phyloP scores from a whole-genome alignment of 306 rosid genomes.

The Lathyrus oleraceus region DNA sequence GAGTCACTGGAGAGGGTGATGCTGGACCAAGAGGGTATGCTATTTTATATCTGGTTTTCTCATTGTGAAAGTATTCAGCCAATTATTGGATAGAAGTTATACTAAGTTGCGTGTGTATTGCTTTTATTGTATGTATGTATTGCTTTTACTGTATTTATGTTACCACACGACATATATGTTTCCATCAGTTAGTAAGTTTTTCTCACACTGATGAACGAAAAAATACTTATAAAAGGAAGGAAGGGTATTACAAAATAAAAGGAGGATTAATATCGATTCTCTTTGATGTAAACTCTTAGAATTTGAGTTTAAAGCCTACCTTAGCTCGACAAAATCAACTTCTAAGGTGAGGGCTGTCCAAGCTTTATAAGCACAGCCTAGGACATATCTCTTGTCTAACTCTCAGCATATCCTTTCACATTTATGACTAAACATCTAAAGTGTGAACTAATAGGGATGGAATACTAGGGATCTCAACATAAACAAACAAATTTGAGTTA shows the following conservation, averaged over 20 bases:
- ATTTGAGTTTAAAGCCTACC: background rate
- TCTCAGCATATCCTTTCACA: background rate
- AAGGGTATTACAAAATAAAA: constrained; percentile 20
- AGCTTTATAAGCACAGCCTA: background rate
- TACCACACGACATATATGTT: constrained; percentile 28
- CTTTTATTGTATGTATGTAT: constrained; percentile 16
- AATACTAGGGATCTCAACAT: background rate
- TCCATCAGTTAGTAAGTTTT: constrained; percentile 8
- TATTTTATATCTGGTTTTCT: constrained; percentile 24
- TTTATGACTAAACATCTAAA: background rate
- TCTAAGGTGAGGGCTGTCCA: background rate
- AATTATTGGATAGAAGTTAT: constrained; percentile 25
- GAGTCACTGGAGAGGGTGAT: constrained; percentile 96
- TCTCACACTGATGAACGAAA: background rate
- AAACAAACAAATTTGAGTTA: constrained; percentile 26
- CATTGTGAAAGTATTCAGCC: constrained; percentile 19
- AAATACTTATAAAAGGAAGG: constrained; percentile 13
- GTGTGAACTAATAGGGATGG: background rate
- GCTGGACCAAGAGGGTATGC: constrained; percentile 93
- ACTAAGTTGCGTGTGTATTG: background rate
- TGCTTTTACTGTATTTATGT: constrained; percentile 8
- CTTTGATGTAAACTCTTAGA: constrained; percentile 8
- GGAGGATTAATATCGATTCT: constrained; percentile 24
- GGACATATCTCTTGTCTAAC: background rate
- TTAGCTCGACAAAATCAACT: background rate